Evolutionary conservation across 2,329 filamentous ascomycete genomes (phyloP).

Genomic region (Ceratocystis smalleyi): DNA sequence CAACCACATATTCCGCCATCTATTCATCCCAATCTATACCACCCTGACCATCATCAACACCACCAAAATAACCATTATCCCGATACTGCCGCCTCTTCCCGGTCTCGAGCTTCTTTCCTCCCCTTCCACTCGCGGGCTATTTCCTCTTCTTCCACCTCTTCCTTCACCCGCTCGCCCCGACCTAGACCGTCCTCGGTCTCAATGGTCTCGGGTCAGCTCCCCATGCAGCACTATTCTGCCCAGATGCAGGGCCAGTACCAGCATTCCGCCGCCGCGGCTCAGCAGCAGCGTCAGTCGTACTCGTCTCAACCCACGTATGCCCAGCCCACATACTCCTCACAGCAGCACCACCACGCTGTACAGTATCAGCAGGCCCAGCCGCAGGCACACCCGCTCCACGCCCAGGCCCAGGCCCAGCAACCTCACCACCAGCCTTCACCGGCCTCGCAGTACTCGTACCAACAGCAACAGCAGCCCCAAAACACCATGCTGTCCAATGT

Average conservation of each 20-base stretch:
- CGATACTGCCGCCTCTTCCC: slow-evolving; percentile 1
- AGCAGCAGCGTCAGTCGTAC: slow-evolving; percentile 11
- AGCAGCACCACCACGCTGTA: slow-evolving; percentile 11
- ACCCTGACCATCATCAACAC: slow-evolving; percentile 1
- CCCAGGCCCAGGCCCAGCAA: slow-evolving; percentile 13
- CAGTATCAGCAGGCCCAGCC: slow-evolving; percentile 10
- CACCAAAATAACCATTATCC: slow-evolving; percentile 6
- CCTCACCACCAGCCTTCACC: background rate
- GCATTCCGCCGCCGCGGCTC: background rate
- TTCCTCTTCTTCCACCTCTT: slow-evolving; percentile 39
- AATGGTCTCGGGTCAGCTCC: slow-evolving; percentile 14
- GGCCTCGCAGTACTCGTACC: slow-evolving; percentile 7
- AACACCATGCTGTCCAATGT: slow-evolving; percentile 19
- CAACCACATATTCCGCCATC: slow-evolving; percentile 12
- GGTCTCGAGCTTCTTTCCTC: background rate
- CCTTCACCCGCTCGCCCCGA: slow-evolving; percentile 20
- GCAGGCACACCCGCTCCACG: slow-evolving; percentile 10
- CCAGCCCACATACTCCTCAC: slow-evolving; percentile 10
- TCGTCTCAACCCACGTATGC: slow-evolving; percentile 7
- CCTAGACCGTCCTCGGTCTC: slow-evolving; percentile 7
- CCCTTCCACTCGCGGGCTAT: slow-evolving; percentile 32
- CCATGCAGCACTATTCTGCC: slow-evolving; percentile 8
- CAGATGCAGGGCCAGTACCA: slow-evolving; percentile 13
- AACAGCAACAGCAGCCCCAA: slow-evolving; percentile 23
- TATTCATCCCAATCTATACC: slow-evolving; percentile 5